phyloP scores from a whole-genome alignment of 2,329 filamentous ascomycete species.

The Colletotrichum acutatum region DNA sequence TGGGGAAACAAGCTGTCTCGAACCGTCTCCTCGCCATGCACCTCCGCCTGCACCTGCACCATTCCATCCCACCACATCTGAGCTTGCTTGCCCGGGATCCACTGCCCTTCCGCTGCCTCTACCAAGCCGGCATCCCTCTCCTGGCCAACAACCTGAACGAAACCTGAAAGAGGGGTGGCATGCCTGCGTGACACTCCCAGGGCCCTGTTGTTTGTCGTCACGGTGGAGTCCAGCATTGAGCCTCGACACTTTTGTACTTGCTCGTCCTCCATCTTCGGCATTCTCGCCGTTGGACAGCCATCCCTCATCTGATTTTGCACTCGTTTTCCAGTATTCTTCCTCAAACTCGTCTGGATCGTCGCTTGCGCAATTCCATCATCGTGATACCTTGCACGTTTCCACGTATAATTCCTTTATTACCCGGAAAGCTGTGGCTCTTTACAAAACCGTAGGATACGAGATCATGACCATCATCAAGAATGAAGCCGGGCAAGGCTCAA shows the following conservation, averaged over 20 bases:
- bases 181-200: slow-evolving; percentile 11
- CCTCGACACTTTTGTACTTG: background rate
- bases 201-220: slow-evolving; percentile 25
- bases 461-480: slow-evolving; percentile 2
- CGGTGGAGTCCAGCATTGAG: background rate
- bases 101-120: slow-evolving; percentile 1
- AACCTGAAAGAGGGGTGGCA: slow-evolving; percentile 15
- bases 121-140: slow-evolving; percentile 5
- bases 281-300: background rate
- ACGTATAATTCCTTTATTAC: background rate
- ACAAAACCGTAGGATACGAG: background rate
- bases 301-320: background rate
- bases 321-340: background rate
- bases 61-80: slow-evolving; percentile 9
- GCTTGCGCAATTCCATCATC: background rate
- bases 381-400: background rate
- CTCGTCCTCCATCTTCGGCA: background rate
- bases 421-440: background rate
- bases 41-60: background rate
- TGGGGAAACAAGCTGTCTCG: slow-evolving; percentile 5
- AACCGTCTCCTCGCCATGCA: background rate
- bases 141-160: slow-evolving; percentile 12
- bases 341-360: background rate
- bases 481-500: slow-evolving; percentile 24
- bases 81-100: slow-evolving; percentile 12